Evolutionary conservation across 345 rosid species (phyloP).

Genomic region (Lepidium aucheri): DNA sequence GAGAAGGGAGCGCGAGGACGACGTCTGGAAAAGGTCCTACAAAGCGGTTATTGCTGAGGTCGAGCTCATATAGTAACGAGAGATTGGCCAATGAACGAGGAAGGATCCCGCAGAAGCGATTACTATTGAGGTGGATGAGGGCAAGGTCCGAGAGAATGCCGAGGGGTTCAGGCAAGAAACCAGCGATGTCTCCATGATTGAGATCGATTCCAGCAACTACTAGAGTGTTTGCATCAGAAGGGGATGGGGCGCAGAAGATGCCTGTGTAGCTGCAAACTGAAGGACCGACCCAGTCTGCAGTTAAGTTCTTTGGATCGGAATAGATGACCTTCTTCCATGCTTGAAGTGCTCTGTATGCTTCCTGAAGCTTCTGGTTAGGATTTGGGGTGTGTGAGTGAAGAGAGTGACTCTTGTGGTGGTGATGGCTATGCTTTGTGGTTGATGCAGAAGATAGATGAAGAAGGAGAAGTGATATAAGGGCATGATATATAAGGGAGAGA

Average conservation of each 20-base stretch:
- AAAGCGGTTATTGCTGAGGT: constrained; percentile 81
- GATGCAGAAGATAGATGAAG: constrained; percentile 22
- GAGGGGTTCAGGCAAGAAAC: constrained; percentile 63
- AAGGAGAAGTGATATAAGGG: constrained; percentile 13
- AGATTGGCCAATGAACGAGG: constrained; percentile 55
- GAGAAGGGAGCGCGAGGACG: constrained; percentile 58
- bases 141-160: constrained; percentile 73
- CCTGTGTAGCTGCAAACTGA: constrained; percentile 66
- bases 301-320: constrained; percentile 78
- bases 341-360: constrained; percentile 60
- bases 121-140: constrained; percentile 71
- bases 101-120: constrained; percentile 81
- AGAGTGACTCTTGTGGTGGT: constrained; percentile 27
- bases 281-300: constrained; percentile 67
- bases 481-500: constrained; percentile 21
- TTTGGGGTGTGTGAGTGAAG: neutral
- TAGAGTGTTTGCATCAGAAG: constrained; percentile 33
- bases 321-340: constrained; percentile 74
- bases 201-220: constrained; percentile 81
- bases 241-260: constrained; percentile 50
- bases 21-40: constrained; percentile 70
- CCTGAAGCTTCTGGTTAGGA: constrained; percentile 48
- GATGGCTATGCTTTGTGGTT: constrained; percentile 43
- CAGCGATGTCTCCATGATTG: constrained; percentile 65
- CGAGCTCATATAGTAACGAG: constrained; percentile 69